A percentile compares a stretch with the other conserved stretches of the same genome.
Conservation (phyloP, 768 basidiomycete species). For the Suillus fuscotomentosus region DNA sequence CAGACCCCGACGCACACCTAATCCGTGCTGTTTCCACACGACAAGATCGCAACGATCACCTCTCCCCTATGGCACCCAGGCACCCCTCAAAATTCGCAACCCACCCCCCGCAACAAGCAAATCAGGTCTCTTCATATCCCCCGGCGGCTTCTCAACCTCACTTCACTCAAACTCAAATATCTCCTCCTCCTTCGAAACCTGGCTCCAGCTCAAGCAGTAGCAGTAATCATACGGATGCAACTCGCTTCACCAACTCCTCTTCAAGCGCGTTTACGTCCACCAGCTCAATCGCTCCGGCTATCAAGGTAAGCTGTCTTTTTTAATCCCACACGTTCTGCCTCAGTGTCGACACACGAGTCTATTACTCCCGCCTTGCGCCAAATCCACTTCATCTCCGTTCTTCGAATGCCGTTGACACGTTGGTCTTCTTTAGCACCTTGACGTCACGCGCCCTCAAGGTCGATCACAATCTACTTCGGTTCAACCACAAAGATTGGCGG, state of each 20-base stretch:
- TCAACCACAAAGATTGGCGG: neutral
- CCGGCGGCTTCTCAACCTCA: no score
- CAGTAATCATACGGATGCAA: constrained; percentile 25
- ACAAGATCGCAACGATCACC: neutral
- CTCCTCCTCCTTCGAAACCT: constrained; percentile 13
- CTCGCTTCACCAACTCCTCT: constrained; percentile 23
- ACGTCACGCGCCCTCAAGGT: constrained; percentile 18
- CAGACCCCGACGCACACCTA: constrained; percentile 9
- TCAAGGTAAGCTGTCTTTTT: constrained; percentile 20
- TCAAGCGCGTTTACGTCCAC: constrained; percentile 21
- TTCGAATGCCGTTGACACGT: constrained; percentile 7
- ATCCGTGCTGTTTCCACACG: constrained; percentile 18
- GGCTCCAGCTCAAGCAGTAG: constrained; percentile 23
- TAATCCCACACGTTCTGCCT: neutral
- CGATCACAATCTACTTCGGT: constrained; percentile 6
- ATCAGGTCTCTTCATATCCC: no score
- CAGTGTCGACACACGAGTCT: no score
- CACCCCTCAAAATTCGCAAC: constrained; percentile 14
- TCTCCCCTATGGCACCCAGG: constrained; percentile 3
- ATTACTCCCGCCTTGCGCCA: neutral
- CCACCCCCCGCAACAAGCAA: constrained; percentile 4
- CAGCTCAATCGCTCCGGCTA: constrained; percentile 19
- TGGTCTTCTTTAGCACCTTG: constrained; percentile 27
- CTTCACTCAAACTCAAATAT: no score
- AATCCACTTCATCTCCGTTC: constrained; percentile 2